Evolutionary conservation across 129 eudicot genomes (phyloP), one percentile per base, ranked within the genome.

Genomic region (Logfia minima): DNA sequence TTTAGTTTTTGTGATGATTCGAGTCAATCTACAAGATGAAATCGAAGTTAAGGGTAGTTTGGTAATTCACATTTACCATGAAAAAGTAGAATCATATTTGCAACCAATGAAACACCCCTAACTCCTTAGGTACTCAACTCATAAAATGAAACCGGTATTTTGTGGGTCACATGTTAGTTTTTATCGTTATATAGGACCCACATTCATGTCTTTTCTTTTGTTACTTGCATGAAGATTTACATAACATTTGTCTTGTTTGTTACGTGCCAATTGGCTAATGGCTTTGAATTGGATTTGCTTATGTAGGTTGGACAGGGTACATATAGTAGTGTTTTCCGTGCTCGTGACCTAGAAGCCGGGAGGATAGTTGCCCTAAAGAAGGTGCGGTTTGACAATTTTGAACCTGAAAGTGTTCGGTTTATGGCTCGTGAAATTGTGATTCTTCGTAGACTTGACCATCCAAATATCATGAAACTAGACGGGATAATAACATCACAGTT

Each of bases 341-440:
- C 96, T 73, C 88, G 97, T 23, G 95, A 93, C 45, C 82, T 87
- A 19, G 88, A 88, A 75, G 75, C 80, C 10, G 90, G 96, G 76
- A 93, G 66, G 80, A 89, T 90, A 77, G 98, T 93, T 59, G 96
- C 98, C 32, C 71, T 93, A 72, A 93, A 93, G 83, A 93, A 93
- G 76, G 96, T 93, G 52, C 86, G 96, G 19, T 93, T 93, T 52
- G 96, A 93, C 89, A 93, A 90, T 77, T 87, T 90, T 65, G 98
- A 93, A 86, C 98, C 97, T 1, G 97, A 93, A 85, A 93, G 98
- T 66, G 98, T 93, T 75, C 92, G 98, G 72, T 93, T 93, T 83
- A 93, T 93, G 98, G 98, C 98, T 29, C 87, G 98, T 22, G 97
- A 93, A 81, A 90, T 93, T 17, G 68, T 81, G 66, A 87, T 93